Conservation (phyloP, 768 basidiomycete genomes). For the Trametopsis cervina region DNA sequence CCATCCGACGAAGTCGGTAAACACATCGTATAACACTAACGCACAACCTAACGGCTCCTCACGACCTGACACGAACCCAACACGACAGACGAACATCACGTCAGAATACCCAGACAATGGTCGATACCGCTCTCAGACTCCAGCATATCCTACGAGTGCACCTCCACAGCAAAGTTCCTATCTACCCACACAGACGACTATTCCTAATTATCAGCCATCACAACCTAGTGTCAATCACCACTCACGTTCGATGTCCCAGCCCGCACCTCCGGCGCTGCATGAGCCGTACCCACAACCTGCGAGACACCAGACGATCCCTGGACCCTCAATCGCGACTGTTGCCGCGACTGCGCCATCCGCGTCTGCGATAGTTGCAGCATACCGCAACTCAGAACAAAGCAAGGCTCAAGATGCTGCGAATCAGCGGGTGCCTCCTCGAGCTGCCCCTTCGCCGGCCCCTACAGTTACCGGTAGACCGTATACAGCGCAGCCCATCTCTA, state of each 20-base stretch:
- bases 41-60: conserved; percentile 16
- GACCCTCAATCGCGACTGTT: neutral
- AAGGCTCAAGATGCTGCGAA: conserved; percentile 9
- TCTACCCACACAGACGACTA: conserved; percentile 1
- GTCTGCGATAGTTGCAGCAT: conserved; percentile 13
- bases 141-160: conserved; percentile 5
- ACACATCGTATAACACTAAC: conserved; percentile 15
- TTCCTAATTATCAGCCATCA: neutral
- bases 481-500: conserved; percentile 12
- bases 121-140: conserved; percentile 22
- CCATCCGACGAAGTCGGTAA: conserved; percentile 13
- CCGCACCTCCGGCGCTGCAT: neutral
- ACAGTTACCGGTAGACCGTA: conserved; percentile 11
- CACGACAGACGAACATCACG: conserved; percentile 16
- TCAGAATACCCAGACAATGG: conserved; percentile 22
- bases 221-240: conserved; percentile 3
- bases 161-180: conserved; percentile 1
- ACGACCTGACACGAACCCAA: conserved; percentile 20
- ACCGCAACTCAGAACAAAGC: conserved; percentile 4
- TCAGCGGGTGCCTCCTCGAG: conserved; percentile 19
- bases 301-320: conserved; percentile 1
- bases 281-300: neutral
- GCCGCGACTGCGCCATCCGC: conserved; percentile 12
- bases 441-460: conserved; percentile 20
- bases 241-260: conserved; percentile 9